Base-by-base conservation (phyloP, 1,139 yeast genomes). In the Scheffersomyces segobiensis region DNA sequence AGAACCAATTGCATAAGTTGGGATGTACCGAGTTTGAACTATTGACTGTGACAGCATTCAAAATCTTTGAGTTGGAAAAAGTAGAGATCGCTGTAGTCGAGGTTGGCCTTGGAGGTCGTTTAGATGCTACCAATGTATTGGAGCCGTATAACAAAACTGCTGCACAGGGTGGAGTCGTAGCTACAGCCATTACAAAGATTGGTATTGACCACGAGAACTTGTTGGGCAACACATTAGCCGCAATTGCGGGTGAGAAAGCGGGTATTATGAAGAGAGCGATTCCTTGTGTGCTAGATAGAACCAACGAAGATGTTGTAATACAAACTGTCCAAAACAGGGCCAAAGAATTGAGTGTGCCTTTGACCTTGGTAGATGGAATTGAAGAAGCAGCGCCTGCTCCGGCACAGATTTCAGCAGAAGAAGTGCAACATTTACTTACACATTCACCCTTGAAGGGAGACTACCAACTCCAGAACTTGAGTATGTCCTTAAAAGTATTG, bases 21-120 rank as follows among this genome's bases (percentile, higher is more conserved):
- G 85, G 86, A 3, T 93, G 97, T 58, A 89, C 97, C 0, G 97
- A 92, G 69, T 93, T 93, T 72, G 98, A 93, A 70, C 68, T 91
- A 3, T 75, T 91, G 55, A 91, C 98, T 0, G 95, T 92, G 17
- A 85, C 90, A 0, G 98, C 98, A 0, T 87, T 91, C 64, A 84
- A 88, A 67, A 85, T 91, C 47, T 93, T 93, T 71, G 81, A 81
- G 53, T 68, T 81, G 8, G 81, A 81, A 54, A 73, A 79, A 14
- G 89, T 92, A 2, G 86, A 87, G 47, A 74, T 89, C 62, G 97
- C 97, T 0, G 84, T 93, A 0, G 75, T 93, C 46, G 98, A 93
- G 69, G 97, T 92, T 2, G 98, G 98, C 0, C 77, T 93, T 6
- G 98, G 98, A 2, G 98, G 98, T 0, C 71, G 91, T 50, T 71